Percentiles rank a stretch among this genome's conserved stretches.
Evolutionary conservation across 345 rosid genomes (phyloP).

Genomic region (Salix exigua): DNA sequence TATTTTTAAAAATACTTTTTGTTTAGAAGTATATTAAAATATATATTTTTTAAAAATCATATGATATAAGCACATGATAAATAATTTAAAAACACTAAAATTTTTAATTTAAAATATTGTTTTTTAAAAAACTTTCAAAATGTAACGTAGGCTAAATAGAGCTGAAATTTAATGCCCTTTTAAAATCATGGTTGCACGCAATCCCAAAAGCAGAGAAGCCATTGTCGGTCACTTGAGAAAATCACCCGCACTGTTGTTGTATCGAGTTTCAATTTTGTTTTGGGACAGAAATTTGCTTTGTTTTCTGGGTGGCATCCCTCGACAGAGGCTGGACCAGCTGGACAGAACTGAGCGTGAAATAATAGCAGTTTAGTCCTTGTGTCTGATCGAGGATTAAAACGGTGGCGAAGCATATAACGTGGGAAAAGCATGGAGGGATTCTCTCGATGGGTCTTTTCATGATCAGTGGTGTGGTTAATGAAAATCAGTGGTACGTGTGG

Average conservation of each 20-base stretch:
- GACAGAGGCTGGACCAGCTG: background rate
- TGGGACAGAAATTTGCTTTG: background rate
- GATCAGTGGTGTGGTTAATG: background rate
- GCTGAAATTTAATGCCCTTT: too few species aligned
- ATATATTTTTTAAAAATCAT: too few species aligned
- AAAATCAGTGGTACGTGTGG: background rate
- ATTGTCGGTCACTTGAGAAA: too few species aligned
- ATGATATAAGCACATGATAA: rapidly evolving
- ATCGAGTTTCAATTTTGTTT: too few species aligned
- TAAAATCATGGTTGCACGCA: too few species aligned
- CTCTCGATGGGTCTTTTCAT: background rate
- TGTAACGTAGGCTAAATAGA: too few species aligned
- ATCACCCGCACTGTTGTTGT: too few species aligned
- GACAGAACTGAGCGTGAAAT: background rate
- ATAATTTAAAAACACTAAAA: too few species aligned
- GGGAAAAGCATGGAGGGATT: background rate
- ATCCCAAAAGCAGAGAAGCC: too few species aligned
- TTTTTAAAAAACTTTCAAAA: too few species aligned
- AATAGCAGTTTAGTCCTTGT: background rate
- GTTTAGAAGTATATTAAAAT: too few species aligned
- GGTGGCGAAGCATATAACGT: background rate
- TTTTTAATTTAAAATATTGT: too few species aligned
- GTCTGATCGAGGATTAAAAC: background rate
- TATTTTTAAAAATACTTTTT: rapidly evolving
- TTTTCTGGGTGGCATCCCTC: background rate